Percentiles rank a stretch among this genome's conserved stretches.
Evolutionary conservation across 305 asterid species (phyloP).

Genomic region (Fraxinus floribunda): DNA sequence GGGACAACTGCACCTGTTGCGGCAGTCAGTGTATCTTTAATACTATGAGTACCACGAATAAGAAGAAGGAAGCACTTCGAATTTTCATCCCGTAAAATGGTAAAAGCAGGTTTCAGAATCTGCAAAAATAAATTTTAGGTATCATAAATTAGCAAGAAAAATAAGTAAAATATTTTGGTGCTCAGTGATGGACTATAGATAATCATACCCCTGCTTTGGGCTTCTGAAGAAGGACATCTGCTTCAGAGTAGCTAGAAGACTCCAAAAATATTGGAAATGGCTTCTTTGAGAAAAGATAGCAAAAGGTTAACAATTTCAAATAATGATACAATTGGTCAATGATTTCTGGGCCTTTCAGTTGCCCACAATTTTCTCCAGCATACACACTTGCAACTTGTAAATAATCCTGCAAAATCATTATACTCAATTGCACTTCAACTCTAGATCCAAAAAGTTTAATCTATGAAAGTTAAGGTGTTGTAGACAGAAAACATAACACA

Average conservation of each 20-base stretch:
- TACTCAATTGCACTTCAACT: constrained; percentile 16
- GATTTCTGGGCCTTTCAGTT: constrained; percentile 66
- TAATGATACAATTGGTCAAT: constrained; percentile 58
- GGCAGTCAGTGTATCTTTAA: constrained; percentile 86
- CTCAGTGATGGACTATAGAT: constrained; percentile 1
- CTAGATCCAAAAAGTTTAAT: neutral
- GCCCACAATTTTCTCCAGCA: constrained; percentile 68
- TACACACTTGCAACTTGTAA: constrained; percentile 80
- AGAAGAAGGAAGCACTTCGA: constrained; percentile 81
- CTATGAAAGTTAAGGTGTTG: constrained; percentile 2
- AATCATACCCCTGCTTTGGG: constrained; percentile 86
- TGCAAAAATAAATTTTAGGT: constrained; percentile 34
- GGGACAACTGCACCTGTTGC: constrained; percentile 97
- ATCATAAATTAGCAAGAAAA: constrained; percentile 14
- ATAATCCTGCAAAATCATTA: constrained; percentile 61
- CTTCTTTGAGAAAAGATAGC: constrained; percentile 78
- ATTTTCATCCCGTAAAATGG: constrained; percentile 65
- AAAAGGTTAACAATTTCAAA: constrained; percentile 66
- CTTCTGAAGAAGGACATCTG: constrained; percentile 75
- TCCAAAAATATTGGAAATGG: constrained; percentile 79
- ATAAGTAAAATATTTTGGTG: neutral
- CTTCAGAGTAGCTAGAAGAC: constrained; percentile 58
- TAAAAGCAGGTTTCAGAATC: constrained; percentile 92
- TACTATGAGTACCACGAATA: constrained; percentile 93
- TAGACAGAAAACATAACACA: neutral